These are phyloP conservation scores for Gossypium lobatum DNA, from an alignment of 441 rosid species.

Conservation along the genomic window DNA sequence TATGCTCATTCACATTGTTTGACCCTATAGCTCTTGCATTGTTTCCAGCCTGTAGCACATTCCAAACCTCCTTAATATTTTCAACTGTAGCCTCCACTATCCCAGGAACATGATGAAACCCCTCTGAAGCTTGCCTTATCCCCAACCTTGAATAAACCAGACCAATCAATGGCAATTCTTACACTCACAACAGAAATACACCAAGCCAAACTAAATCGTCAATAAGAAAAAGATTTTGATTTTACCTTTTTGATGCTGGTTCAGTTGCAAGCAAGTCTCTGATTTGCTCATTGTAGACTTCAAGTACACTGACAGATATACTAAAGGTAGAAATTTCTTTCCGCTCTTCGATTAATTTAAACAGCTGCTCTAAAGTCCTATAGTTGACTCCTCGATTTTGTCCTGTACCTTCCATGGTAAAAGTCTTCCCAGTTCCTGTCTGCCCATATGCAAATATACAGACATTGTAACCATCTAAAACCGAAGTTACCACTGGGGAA, in stretches of 20 bases:
- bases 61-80: constrained; percentile 66
- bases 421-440: constrained; percentile 95
- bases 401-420: constrained; percentile 90
- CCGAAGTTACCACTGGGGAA: constrained; percentile 70
- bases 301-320: constrained; percentile 83
- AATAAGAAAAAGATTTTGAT: constrained; percentile 3
- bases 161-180: neutral
- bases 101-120: constrained; percentile 79
- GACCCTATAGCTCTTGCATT: constrained; percentile 87
- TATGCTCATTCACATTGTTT: constrained; percentile 84
- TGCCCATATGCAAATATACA: constrained; percentile 96
- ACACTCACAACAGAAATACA: neutral
- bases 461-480: constrained; percentile 88
- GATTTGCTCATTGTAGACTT: constrained; percentile 92
- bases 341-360: constrained; percentile 61
- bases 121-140: constrained; percentile 75
- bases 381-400: constrained; percentile 82
- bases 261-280: constrained; percentile 75
- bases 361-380: constrained; percentile 67
- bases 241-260: constrained; percentile 29
- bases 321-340: constrained; percentile 47
- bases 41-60: constrained; percentile 77
- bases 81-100: constrained; percentile 76
- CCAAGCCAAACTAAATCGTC: neutral
- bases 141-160: neutral